Conservation (phyloP, 2,329 filamentous ascomycete genomes). For the Fusarium pseudograminearum region DNA sequence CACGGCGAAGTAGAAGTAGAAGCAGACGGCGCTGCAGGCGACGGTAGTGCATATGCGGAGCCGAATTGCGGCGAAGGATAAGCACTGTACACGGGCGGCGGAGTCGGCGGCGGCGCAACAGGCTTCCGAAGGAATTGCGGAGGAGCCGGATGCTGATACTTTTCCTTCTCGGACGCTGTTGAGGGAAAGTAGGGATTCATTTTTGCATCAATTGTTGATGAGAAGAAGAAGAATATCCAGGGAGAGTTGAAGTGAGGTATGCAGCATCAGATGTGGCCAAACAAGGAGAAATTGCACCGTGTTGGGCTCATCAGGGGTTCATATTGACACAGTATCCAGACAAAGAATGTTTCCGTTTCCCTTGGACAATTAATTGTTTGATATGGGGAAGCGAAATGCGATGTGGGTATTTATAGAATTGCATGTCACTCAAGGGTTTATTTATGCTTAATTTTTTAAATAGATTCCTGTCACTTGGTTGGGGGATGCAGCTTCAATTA, state of each 20-base stretch:
- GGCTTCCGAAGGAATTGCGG: slow-evolving; percentile 30
- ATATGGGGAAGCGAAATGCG: neutral
- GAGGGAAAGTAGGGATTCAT: slow-evolving; percentile 20
- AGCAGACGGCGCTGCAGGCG: neutral
- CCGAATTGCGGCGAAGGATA: slow-evolving; percentile 11
- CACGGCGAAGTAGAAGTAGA: neutral
- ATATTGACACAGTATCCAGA: slow-evolving; percentile 29
- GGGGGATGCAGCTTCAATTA: slow-evolving; percentile 9
- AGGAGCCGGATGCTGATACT: slow-evolving; percentile 22
- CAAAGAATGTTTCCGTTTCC: neutral
- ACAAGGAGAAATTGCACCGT: slow-evolving; percentile 41
- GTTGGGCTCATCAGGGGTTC: slow-evolving; percentile 25
- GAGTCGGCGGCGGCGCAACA: slow-evolving; percentile 22
- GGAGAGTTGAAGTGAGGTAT: slow-evolving; percentile 20
- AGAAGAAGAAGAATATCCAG: neutral
- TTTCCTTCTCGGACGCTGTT: slow-evolving; percentile 15
- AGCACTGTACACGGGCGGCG: slow-evolving; percentile 33
- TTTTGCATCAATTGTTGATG: neutral
- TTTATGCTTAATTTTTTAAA: slow-evolving; percentile 5
- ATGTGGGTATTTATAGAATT: slow-evolving; percentile 10
- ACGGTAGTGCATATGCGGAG: slow-evolving; percentile 3
- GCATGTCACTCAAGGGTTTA: neutral
- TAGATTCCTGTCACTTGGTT: neutral
- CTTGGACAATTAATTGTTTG: neutral
- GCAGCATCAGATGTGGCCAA: slow-evolving; percentile 21